Percentiles rank a stretch among this genome's conserved stretches.
Conservation (phyloP, 345 rosid genomes). For the Eucalyptus brandiana region DNA sequence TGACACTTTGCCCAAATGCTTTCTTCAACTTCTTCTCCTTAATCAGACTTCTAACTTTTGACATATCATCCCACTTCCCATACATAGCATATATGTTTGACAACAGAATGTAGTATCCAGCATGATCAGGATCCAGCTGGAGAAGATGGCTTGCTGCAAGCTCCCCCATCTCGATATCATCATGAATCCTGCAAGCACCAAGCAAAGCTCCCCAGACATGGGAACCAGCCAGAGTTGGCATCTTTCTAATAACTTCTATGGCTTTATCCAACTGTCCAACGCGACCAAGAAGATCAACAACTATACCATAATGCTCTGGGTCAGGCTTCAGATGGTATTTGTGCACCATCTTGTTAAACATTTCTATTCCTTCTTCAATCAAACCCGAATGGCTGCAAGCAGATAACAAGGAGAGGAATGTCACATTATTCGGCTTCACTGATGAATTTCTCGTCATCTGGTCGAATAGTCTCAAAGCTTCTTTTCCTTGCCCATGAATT, state of each 20-base stretch:
- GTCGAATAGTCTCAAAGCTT: conserved; percentile 25
- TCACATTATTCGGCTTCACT: conserved; percentile 33
- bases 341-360: conserved; percentile 31
- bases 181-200: conserved; percentile 52
- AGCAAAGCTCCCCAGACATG: conserved; percentile 45
- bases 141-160: conserved; percentile 26
- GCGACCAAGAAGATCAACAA: conserved; percentile 62
- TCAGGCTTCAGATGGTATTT: conserved; percentile 13
- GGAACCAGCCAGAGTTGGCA: conserved; percentile 30
- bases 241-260: conserved; percentile 10
- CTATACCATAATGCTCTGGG: conserved; percentile 32
- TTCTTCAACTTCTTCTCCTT: conserved; percentile 29
- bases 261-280: conserved; percentile 32
- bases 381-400: conserved; percentile 58
- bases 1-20: conserved; percentile 19
- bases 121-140: conserved; percentile 34
- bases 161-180: conserved; percentile 38
- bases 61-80: conserved; percentile 32
- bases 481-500: conserved; percentile 31
- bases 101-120: conserved; percentile 34
- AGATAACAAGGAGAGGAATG: conserved; percentile 38
- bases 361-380: conserved; percentile 24
- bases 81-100: conserved; percentile 48
- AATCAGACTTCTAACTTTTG: conserved; percentile 21
- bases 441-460: conserved; percentile 21